Evolutionary conservation across 306 rosid species (phyloP).

Genomic region (Quercus mongolica): DNA sequence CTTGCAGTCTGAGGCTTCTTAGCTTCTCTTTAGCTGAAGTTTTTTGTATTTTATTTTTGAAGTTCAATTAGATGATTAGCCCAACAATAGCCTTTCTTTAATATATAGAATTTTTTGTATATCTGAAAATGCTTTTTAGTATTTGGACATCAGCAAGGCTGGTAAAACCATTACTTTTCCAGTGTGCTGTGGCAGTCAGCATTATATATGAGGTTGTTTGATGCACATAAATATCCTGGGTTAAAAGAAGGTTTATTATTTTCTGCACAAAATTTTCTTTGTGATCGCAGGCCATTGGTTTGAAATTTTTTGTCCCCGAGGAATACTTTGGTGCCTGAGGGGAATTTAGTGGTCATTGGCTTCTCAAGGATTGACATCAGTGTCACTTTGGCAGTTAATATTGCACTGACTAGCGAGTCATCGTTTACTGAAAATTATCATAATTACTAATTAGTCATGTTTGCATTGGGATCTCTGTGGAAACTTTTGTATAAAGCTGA

Average conservation of each 20-base stretch:
- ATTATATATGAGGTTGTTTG: not conserved
- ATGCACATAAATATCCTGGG: not conserved
- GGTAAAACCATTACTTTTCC: not conserved
- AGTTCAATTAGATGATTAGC: not conserved
- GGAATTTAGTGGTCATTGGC: constrained; percentile 9
- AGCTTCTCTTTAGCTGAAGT: not conserved
- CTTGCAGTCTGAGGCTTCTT: not conserved
- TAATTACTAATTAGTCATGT: not conserved
- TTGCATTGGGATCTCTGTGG: not conserved
- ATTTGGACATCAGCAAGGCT: not conserved
- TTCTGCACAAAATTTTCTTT: constrained; percentile 1
- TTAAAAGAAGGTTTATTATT: not conserved
- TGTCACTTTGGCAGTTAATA: not conserved
- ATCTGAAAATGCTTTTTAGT: not conserved
- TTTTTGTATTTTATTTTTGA: not conserved
- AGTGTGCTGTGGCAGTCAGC: not conserved
- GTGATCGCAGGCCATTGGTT: constrained; percentile 66
- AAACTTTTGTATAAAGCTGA: not conserved
- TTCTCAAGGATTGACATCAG: not conserved
- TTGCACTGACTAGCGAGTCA: constrained; percentile 5
- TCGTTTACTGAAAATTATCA: not conserved
- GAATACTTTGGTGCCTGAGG: constrained; percentile 46
- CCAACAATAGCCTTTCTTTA: no score
- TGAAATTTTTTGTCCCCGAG: constrained; percentile 75
- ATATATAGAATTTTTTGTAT: no score